A percentile compares a stretch with the other conserved stretches of the same genome.
Conservation (phyloP, 495 filamentous ascomycete genomes). For the Astrothelium subdiscretum region DNA sequence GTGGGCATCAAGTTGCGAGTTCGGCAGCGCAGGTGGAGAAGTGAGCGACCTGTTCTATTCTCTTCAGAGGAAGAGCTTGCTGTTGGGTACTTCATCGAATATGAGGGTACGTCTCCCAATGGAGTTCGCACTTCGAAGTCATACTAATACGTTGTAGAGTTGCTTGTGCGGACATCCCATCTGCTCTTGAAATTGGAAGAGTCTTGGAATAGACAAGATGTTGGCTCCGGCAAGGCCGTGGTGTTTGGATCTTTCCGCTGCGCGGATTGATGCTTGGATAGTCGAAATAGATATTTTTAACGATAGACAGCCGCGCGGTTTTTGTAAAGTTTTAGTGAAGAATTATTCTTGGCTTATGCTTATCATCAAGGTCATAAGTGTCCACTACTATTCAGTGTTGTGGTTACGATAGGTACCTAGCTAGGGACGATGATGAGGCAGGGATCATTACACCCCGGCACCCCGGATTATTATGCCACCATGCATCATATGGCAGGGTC, state of each 20-base stretch:
- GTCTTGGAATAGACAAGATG: slow-evolving; percentile 21
- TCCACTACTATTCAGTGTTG: background rate
- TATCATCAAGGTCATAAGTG: background rate
- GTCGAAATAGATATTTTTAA: no score
- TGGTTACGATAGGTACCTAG: background rate
- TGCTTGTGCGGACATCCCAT: slow-evolving; percentile 31
- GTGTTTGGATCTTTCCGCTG: slow-evolving; percentile 27
- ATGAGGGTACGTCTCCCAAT: slow-evolving; percentile 24
- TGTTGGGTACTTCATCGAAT: slow-evolving; percentile 28
- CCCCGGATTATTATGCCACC: background rate
- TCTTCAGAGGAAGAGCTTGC: slow-evolving; percentile 24
- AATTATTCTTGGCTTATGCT: no score
- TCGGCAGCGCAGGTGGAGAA: slow-evolving; percentile 18
- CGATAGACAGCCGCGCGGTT: no score
- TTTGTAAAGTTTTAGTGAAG: no score
- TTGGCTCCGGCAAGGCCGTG: slow-evolving; percentile 26
- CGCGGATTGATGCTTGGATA: background rate
- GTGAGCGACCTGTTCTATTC: slow-evolving; percentile 21
- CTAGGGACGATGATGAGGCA: background rate
- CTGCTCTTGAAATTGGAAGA: slow-evolving; percentile 26
- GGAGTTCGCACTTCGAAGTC: no score
- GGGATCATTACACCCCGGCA: no score
- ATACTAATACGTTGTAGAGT: slow-evolving; percentile 17
- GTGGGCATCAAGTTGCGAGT: slow-evolving; percentile 28
- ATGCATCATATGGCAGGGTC: no score